Base-by-base conservation (phyloP, 2,329 filamentous ascomycete species). In the Alternaria dauci region DNA sequence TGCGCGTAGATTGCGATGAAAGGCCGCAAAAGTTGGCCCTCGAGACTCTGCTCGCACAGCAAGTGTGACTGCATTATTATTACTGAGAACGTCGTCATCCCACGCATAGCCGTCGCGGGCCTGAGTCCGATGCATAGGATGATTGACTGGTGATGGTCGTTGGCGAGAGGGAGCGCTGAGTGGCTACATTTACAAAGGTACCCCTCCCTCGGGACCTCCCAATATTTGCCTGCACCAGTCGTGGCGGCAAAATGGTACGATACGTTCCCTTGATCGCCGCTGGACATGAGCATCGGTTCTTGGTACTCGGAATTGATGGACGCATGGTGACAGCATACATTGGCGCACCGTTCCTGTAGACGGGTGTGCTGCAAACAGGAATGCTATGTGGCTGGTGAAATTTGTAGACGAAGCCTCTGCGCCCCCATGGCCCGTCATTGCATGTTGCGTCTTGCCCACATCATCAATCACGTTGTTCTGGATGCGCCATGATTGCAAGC, bases 201-300 rank as follows among this genome's bases (percentile, higher is more conserved):
- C 67, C 68, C 63, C 50, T 54, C 52, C 52, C 51, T 57, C 62
- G 68, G 68, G 63, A 65, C 52, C 57, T 50, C 47, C 47, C 48
- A 57, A 57, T 66, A 67, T 50, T 62, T 59, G 55, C 63, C 63
- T 55, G 59, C 58, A 63, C 53, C 42, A 36, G 52, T 44, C 48
- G 56, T 63, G 62, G 66, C 62, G 61, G 51, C 47, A 67, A 47
- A 38, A 55, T 69, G 51, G 61, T 63, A 67, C 60, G 58, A 66
- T 57, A 38, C 20, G 39, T 50, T 18, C 26, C 58, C 38, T 51
- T 30, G 46, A 58, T 59, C 34, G 58, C 48, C 54, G 25, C 48
- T 48, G 34, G 46, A 36, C 41, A 34, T 44, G 57, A 41, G 36
- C 51, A 50, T 60, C 48, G 56, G 34, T 38, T 47, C 52, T 61